phyloP scores from a whole-genome alignment of 495 filamentous ascomycete genomes.

The Pyronema domesticum region DNA sequence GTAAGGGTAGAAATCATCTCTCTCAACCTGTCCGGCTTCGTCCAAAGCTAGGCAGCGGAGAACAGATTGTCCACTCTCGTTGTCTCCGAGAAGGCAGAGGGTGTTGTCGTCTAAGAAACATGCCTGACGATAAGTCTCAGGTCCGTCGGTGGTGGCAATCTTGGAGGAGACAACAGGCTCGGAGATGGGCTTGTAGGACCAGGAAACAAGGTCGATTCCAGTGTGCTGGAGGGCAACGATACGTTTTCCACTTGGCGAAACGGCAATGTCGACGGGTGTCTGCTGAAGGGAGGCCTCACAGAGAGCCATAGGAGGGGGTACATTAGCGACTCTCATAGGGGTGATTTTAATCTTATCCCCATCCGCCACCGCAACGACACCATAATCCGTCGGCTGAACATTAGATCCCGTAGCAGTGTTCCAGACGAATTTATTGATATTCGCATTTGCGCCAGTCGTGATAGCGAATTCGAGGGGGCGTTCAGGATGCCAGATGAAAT shows the following conservation, averaged over 20 bases:
- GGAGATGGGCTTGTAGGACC: constrained; percentile 29
- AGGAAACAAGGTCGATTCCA: constrained; percentile 46
- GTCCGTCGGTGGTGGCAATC: background rate
- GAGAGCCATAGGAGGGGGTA: constrained; percentile 84
- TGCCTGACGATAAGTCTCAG: constrained; percentile 9
- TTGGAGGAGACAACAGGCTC: background rate
- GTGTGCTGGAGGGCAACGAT: constrained; percentile 54
- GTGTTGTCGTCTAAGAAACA: constrained; percentile 19
- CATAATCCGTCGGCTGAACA: constrained; percentile 55
- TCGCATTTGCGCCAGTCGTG: constrained; percentile 27
- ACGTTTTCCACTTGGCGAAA: constrained; percentile 44
- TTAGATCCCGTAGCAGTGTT: constrained; percentile 49
- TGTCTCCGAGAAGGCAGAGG: constrained; percentile 5
- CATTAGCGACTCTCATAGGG: constrained; percentile 61
- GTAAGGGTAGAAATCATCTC: background rate
- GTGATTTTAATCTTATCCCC: constrained; percentile 67
- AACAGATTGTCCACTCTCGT: background rate
- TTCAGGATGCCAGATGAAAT: constrained; percentile 64
- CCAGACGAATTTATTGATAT: constrained; percentile 51
- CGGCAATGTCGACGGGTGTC: constrained; percentile 54
- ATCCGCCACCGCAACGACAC: constrained; percentile 73
- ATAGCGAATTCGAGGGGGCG: constrained; percentile 35
- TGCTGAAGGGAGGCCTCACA: constrained; percentile 48
- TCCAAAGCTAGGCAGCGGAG: background rate
- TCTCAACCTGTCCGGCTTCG: background rate